A percentile compares a stretch with the other conserved stretches of the same genome.
Conservation (phyloP, 345 rosid species). For the Aquilaria yunnanensis region DNA sequence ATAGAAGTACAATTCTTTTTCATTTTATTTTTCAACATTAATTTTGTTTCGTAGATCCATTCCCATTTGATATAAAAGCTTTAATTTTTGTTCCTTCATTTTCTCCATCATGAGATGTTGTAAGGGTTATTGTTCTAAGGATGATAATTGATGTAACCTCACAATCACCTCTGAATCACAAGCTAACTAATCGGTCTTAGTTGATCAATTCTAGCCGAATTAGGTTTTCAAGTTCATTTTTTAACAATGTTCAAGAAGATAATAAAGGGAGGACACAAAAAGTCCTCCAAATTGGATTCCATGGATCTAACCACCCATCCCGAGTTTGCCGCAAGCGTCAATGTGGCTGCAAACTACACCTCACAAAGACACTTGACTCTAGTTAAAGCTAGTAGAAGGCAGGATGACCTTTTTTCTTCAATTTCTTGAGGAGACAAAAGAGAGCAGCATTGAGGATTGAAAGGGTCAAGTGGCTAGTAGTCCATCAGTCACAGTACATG, state of each 20-base stretch:
- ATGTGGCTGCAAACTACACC: conserved; percentile 62
- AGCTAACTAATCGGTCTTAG: conserved; percentile 7
- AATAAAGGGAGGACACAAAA: conserved; percentile 64
- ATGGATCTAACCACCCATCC: conserved; percentile 21
- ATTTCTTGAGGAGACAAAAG: too few species aligned
- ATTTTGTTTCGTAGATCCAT: conserved; percentile 17
- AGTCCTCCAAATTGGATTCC: conserved; percentile 58
- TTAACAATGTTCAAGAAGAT: conserved; percentile 15
- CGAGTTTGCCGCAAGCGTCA: conserved; percentile 28
- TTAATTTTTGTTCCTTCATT: background rate
- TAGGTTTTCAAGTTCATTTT: conserved; percentile 4
- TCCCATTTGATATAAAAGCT: background rate
- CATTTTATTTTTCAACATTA: background rate
- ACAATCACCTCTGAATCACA: conserved; percentile 2
- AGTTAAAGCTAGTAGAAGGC: conserved; percentile 13
- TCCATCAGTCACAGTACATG: too few species aligned
- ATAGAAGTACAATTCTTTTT: background rate
- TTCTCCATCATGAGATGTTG: too few species aligned
- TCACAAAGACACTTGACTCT: conserved; percentile 32
- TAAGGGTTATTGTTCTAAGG: conserved; percentile 7
- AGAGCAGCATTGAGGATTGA: too few species aligned
- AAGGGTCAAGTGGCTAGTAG: too few species aligned
- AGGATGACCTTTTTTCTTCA: conserved; percentile 26
- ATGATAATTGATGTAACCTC: background rate
- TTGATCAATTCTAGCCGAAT: background rate